Percentiles rank a stretch among this genome's conserved stretches.
Evolutionary conservation across 2,329 filamentous ascomycete genomes (phyloP).

Genomic region (Fusarium agapanthi): DNA sequence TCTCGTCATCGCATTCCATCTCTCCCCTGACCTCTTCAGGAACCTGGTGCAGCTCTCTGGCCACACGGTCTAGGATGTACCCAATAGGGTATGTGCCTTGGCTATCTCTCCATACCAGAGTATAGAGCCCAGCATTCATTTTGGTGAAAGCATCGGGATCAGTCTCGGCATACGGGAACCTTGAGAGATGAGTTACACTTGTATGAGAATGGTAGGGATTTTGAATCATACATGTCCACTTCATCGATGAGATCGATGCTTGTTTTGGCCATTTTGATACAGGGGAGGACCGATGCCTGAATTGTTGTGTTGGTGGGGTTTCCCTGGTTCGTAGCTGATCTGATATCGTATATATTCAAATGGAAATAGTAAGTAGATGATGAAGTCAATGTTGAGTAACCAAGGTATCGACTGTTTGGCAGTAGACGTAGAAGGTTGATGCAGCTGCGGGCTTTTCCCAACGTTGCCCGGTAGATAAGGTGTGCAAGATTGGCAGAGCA

Average conservation of each 20-base stretch:
- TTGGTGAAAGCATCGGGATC: constrained; percentile 64
- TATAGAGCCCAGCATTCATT: constrained; percentile 70
- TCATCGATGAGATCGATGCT: constrained; percentile 40
- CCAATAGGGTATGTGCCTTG: constrained; percentile 72
- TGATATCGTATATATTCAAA: background rate
- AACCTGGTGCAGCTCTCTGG: constrained; percentile 57
- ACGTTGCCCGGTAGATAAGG: background rate
- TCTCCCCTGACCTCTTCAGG: constrained; percentile 62
- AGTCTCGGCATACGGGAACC: constrained; percentile 80
- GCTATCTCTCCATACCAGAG: constrained; percentile 69
- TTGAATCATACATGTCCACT: constrained; percentile 37
- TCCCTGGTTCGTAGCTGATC: background rate
- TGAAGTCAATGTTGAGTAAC: background rate
- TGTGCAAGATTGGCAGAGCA: background rate
- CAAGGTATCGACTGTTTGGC: background rate
- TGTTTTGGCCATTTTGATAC: constrained; percentile 36
- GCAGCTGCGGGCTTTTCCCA: constrained; percentile 12
- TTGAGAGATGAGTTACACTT: constrained; percentile 46
- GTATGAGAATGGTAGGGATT: background rate
- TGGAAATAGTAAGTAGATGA: background rate
- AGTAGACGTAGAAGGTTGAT: background rate
- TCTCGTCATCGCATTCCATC: constrained; percentile 67
- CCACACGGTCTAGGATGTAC: constrained; percentile 62
- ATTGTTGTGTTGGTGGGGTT: background rate
- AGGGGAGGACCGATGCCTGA: background rate